phyloP scores from a whole-genome alignment of 371 early-diverging fungal species.

The Sporodiniella umbellata region DNA sequence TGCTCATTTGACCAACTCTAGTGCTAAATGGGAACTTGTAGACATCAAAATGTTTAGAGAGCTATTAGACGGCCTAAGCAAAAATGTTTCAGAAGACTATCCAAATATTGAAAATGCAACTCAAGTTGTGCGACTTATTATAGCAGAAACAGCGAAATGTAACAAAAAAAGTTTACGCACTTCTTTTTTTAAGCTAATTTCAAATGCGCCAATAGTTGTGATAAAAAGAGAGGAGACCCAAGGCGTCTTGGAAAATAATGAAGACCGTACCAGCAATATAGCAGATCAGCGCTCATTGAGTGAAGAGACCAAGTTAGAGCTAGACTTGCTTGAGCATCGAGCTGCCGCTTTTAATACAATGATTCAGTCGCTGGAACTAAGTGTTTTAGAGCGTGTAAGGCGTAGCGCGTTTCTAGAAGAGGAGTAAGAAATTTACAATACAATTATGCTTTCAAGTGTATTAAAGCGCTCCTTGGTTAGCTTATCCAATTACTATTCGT shows the following conservation, averaged over 20 bases:
- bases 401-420: constrained; percentile 9
- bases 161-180: constrained; percentile 7
- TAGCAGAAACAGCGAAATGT: constrained; percentile 14
- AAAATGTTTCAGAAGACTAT: constrained; percentile 3
- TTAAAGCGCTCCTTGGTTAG: background rate
- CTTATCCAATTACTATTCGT: constrained; percentile 10
- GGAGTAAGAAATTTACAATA: constrained; percentile 7
- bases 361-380: constrained; percentile 11
- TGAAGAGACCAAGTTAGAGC: constrained; percentile 3
- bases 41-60: constrained; percentile 9
- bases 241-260: constrained; percentile 1
- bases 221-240: constrained; percentile 15
- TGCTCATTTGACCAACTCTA: background rate
- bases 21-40: constrained; percentile 9
- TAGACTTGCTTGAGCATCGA: constrained; percentile 1
- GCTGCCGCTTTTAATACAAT: background rate
- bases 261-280: constrained; percentile 1
- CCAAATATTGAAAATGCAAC: background rate
- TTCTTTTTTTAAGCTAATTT: no score
- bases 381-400: constrained; percentile 8
- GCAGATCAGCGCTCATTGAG: constrained; percentile 13
- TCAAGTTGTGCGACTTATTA: constrained; percentile 3
- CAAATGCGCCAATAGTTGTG: no score
- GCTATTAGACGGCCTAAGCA: constrained; percentile 5
- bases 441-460: background rate